Evolutionary conservation across 805 yeast genomes (phyloP), one percentile per base, ranked within the genome.

Genomic region (Barnettozyma sucrosica): DNA sequence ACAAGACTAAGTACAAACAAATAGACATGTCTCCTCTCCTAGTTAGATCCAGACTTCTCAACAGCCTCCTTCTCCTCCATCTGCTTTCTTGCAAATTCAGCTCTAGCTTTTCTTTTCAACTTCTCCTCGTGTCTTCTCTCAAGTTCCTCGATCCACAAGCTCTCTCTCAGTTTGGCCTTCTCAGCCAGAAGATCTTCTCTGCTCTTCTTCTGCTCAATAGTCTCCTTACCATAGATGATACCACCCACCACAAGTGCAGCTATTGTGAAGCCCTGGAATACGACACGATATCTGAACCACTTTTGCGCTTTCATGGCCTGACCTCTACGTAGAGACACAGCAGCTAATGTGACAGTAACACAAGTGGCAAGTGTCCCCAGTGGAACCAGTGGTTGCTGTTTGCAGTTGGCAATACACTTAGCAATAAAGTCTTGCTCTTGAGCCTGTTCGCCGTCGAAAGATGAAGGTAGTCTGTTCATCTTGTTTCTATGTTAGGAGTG

Each of bases 261-360:
- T 37, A 90, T 69, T 0, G 97, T 90, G 49, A 84, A 77, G 4
- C 85, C 88, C 67, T 90, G 97, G 56, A 89, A 74, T 0, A 79
- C 93, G 41, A 90, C 92, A 72, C 97, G 83, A 80, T 89, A 87
- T 56, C 92, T 76, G 72, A 88, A 90, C 80, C 87, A 89, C 43
- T 77, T 76, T 67, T 90, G 96, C 0, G 97, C 95, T 46, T 79
- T 80, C 39, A 72, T 69, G 51, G 81, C 76, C 55, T 88, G 80
- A 23, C 97, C 96, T 26, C 72, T 69, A 56, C 83, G 76, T 51
- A 89, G 71, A 21, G 90, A 85, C 54, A 77, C 75, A 3, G 89
- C 89, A 3, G 97, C 95, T 54, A 89, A 68, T 0, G 76, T 67
- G 28, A 90, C 87, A 0, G 97, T 96, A 3, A 82, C 86, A 8